A percentile compares a stretch with the other conserved stretches of the same genome.
Conservation (phyloP, 805 yeast genomes). For the Wickerhamomyces hampshirensis region DNA sequence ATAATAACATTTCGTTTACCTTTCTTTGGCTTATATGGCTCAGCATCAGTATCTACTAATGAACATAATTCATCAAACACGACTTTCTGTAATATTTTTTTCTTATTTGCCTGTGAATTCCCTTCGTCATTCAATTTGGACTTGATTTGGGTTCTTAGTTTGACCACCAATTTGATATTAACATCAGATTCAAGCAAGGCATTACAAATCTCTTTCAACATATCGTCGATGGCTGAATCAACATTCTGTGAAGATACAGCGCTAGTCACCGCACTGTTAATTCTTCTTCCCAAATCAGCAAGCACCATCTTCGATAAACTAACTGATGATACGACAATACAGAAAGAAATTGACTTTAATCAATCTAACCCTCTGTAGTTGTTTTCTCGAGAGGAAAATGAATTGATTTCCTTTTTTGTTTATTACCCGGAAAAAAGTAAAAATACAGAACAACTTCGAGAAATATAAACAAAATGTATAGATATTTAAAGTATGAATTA, state of each 20-base stretch:
- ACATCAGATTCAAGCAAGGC: conserved; percentile 95
- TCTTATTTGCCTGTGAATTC: conserved; percentile 59
- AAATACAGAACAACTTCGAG: too few species aligned
- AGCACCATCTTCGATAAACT: conserved; percentile 59
- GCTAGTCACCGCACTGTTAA: conserved; percentile 66
- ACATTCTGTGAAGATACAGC: conserved; percentile 54
- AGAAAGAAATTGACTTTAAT: too few species aligned
- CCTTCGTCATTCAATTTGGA: conserved; percentile 48
- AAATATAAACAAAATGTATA: too few species aligned
- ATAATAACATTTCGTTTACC: conserved; percentile 75
- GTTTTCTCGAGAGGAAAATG: conserved; percentile 2
- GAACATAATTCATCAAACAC: conserved; percentile 90
- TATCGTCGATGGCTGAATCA: conserved; percentile 56
- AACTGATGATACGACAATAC: too few species aligned
- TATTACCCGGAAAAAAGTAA: too few species aligned
- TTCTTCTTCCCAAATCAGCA: conserved; percentile 74
- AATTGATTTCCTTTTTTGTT: too few species aligned
- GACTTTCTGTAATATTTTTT: conserved; percentile 79
- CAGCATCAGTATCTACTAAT: conserved; percentile 65
- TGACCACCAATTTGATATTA: conserved; percentile 77
- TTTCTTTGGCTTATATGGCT: conserved; percentile 81
- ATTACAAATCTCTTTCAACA: conserved; percentile 84
- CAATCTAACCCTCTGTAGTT: too few species aligned
- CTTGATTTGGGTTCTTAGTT: conserved; percentile 67
- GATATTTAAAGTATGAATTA: too few species aligned